Base-by-base conservation (phyloP, 192 early-diverging fungal species). In the Gamsiella multidivaricata region DNA sequence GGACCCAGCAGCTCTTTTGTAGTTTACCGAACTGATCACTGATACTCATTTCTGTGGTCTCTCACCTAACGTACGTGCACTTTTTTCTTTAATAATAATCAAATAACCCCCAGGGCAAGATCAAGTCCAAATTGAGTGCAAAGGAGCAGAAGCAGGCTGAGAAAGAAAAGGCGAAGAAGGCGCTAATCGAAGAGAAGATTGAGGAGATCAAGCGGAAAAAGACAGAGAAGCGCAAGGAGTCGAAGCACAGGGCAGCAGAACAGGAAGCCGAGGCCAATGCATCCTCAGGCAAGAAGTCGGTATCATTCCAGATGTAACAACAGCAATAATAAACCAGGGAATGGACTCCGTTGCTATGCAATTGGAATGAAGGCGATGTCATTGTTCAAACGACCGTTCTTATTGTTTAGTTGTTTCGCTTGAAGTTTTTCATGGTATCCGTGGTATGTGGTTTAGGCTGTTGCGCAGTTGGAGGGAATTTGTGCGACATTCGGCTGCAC, bases 131-230 rank as follows among this genome's bases (percentile, higher is more conserved):
- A 51, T 0, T 49, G 39, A 61, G 45, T 42, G 41, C 25, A 25
- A 75, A 66, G 42, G 72, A 75, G 55, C 56, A 66, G 41, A 75
- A 61, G 61, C 56, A 60, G 26, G 51, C 56, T 20, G 72, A 75
- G 23, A 65, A 65, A n/a, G 72, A 75, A 1, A 59, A 67, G 42
- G 72, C 72, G 1, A 65, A 60, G 57, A 75, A 75, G 63, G 64
- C 55, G 18, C 49, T 75, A 56, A 59, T 75, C 23, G 33, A 75
- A 7, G 18, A 66, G 12, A 75, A 75, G 52, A 75, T 75, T 26
- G 57, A 75, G 23, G 72, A 75, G 64, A 75, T 75, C 58, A 75
- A 75, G 52, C 39, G 64, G 49, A 60, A 68, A 57, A 76, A 76
- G 59, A 68, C 72, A 3, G 72, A 62, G 41, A 76, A 76, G 53